Conservation (phyloP, 345 rosid species). For the Angophora floribunda region DNA sequence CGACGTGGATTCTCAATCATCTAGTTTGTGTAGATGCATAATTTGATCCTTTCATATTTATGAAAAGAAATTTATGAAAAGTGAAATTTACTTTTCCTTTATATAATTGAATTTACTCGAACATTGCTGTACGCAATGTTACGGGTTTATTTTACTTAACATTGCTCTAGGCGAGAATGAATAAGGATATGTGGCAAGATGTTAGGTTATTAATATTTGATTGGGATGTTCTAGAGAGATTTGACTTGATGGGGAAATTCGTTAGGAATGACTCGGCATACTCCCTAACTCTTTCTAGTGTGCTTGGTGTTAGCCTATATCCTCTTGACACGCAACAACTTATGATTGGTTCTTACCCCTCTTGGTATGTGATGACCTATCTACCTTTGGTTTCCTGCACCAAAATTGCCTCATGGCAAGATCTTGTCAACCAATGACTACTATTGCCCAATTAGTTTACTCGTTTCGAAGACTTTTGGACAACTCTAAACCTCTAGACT, state of each 20-base stretch:
- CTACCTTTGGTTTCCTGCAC: not conserved
- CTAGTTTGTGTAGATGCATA: not conserved
- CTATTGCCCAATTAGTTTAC: not conserved
- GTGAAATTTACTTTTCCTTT: not conserved
- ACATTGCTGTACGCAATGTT: not conserved
- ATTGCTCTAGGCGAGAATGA: not conserved
- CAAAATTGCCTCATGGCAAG: not conserved
- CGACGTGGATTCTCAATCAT: not conserved
- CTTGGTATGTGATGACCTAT: not conserved
- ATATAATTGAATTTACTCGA: not conserved
- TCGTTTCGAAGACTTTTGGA: not conserved
- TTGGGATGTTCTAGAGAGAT: not conserved
- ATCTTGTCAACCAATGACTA: not conserved
- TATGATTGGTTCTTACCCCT: not conserved
- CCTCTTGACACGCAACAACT: not conserved
- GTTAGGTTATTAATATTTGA: not conserved
- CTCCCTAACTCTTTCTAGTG: not conserved
- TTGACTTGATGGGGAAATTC: not conserved
- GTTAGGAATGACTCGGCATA: not conserved
- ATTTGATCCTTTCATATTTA: not conserved
- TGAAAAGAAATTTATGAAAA: not conserved
- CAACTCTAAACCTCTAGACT: not conserved
- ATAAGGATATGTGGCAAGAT: not conserved
- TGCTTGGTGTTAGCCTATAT: fast-evolving
- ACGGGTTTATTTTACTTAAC: not conserved